Evolutionary conservation across 352 stramenopile genomes (phyloP).

Genomic region (Globisporangium cederbergense): DNA sequence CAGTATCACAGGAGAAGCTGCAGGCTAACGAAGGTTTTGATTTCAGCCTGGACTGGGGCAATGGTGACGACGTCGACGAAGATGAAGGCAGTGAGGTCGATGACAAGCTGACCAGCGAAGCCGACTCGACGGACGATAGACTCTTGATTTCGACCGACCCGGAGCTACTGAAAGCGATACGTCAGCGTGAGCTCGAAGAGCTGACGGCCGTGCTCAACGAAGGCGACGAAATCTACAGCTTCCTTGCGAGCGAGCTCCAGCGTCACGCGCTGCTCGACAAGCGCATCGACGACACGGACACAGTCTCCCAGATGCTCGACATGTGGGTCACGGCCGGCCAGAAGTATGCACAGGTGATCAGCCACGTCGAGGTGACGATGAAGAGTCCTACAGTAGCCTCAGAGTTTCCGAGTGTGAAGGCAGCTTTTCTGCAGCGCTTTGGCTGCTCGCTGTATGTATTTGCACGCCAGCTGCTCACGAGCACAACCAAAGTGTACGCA

Average conservation of each 20-base stretch:
- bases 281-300: slow-evolving; percentile 27
- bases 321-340: slow-evolving; percentile 62
- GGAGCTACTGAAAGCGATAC: slow-evolving; percentile 10
- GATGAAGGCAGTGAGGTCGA: not conserved
- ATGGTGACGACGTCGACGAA: not conserved
- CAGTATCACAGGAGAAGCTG: not conserved
- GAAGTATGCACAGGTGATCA: slow-evolving; percentile 63
- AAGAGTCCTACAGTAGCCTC: not conserved
- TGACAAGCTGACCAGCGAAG: not conserved
- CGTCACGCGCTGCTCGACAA: slow-evolving; percentile 26
- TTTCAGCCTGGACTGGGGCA: slow-evolving; percentile 23
- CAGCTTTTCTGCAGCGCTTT: slow-evolving; percentile 43
- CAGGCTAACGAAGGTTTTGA: not conserved
- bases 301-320: slow-evolving; percentile 58
- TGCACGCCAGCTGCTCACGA: slow-evolving; percentile 53
- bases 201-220: slow-evolving; percentile 34
- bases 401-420: slow-evolving; percentile 12
- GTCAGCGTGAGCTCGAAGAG: slow-evolving; percentile 20
- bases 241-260: slow-evolving; percentile 44
- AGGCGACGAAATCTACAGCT: slow-evolving; percentile 61
- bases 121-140: not conserved
- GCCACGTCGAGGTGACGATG: slow-evolving; percentile 25
- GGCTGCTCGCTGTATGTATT: slow-evolving; percentile 60
- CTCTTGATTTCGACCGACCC: slow-evolving; percentile 13
- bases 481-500: slow-evolving; percentile 50